Base-by-base conservation (phyloP, 2,329 filamentous ascomycete species). In the Exophiala sp. region DNA sequence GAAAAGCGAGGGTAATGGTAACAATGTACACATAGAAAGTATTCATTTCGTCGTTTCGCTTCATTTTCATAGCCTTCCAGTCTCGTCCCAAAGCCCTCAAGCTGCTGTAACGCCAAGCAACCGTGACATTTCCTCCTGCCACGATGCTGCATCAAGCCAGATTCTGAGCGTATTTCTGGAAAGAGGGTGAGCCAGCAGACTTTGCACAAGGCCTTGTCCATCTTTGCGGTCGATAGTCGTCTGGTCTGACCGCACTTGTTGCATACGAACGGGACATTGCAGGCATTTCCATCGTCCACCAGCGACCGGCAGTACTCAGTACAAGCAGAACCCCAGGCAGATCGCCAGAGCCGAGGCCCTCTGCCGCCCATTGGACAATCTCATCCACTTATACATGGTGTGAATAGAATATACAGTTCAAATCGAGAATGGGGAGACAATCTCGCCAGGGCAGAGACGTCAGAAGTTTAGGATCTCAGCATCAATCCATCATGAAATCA, bases 401-500 rank as follows among this genome's bases (percentile, higher is more conserved):
- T 27, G 52, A 51, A 55, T 40, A 23, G 37, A 27, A 48, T 40
- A 55, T 45, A 48, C 27, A 40, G 32, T 24, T 35, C 21, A 37
- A 52, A 18, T 35, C 50, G 42, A 37, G 24, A 39, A 19, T 24
- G 39, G 7, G 13, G 4, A 18, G 35, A 38, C 14, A 7, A 38
- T 38, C 29, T 32, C 29, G 11, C 3, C 8, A 32, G 29, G 10
- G 24, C 5, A 27, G 10, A 27, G 24, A 6, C 14, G 30, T n/a
- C 30, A n/a, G 14, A 5, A 10, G 14, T 34, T n/a, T n/a, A 8
- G 14, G 34, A 19, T 44, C 23, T 37, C 24, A 21, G 16, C 10
- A 13, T 58, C 46, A 62, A 41, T 62, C 60, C 60, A 62, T 62
- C 89, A 97, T 96, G 64, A 98, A 97, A 65, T 98, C 93, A 39